phyloP scores from a whole-genome alignment of 2,329 filamentous ascomycete genomes.

The Cercospora berteroae region DNA sequence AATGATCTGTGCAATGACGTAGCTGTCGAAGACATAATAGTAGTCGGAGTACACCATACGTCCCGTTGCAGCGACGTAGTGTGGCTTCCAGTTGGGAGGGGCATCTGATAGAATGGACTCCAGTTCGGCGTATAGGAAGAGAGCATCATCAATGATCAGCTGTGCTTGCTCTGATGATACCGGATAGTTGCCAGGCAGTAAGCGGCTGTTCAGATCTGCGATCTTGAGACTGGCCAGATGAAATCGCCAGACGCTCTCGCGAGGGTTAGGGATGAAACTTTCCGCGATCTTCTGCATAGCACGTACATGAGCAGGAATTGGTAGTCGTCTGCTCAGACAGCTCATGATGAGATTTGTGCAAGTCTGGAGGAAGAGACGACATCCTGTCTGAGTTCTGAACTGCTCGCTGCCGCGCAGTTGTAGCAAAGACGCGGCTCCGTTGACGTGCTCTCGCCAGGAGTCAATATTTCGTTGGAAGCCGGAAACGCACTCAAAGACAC shows the following conservation, averaged over 20 bases:
- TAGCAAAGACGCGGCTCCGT: constrained; percentile 20
- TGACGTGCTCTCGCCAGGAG: constrained; percentile 47
- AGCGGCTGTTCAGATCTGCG: constrained; percentile 17
- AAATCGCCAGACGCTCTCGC: constrained; percentile 19
- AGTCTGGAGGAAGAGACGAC: constrained; percentile 19
- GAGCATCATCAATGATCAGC: constrained; percentile 10
- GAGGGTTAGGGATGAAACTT: constrained; percentile 14
- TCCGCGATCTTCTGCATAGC: constrained; percentile 16
- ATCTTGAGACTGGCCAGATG: constrained; percentile 13
- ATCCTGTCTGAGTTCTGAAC: constrained; percentile 19
- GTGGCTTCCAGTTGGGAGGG: constrained; percentile 17
- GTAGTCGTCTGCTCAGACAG: constrained; percentile 18
- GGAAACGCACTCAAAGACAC: constrained; percentile 64
- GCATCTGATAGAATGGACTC: constrained; percentile 17
- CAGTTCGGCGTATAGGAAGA: constrained; percentile 16
- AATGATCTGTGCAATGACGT: constrained; percentile 19
- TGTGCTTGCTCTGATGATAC: constrained; percentile 6
- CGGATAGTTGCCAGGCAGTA: constrained; percentile 21
- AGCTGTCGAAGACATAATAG: constrained; percentile 22
- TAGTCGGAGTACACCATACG: constrained; percentile 18
- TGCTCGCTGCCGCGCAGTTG: constrained; percentile 20
- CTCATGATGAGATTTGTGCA: constrained; percentile 19
- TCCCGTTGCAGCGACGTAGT: constrained; percentile 10
- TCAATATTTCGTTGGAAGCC: constrained; percentile 60
- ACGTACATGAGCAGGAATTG: constrained; percentile 18